These are phyloP conservation scores for Cystobasidium tubakii DNA, from an alignment of 768 basidiomycete genomes.

Conservation along the genomic window DNA sequence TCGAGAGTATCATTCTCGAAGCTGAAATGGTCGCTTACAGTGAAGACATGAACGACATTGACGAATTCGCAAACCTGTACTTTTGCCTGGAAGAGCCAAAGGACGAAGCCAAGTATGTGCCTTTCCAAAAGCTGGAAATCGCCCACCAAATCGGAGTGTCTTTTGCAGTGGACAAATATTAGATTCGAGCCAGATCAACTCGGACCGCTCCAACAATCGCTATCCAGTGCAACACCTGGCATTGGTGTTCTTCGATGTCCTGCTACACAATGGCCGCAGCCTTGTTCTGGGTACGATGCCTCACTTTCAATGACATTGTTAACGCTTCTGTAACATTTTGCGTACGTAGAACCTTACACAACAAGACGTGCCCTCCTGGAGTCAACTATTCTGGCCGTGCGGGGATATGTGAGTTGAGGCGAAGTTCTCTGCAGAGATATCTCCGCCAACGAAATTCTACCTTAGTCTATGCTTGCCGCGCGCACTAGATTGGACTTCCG, in stretches of 20 bases:
- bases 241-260: constrained; percentile 79
- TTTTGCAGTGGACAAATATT: not conserved
- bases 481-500: constrained; percentile 54
- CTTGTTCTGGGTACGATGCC: constrained; percentile 52
- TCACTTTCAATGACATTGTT: not conserved
- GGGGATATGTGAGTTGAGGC: constrained; percentile 55
- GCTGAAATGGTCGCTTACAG: constrained; percentile 87
- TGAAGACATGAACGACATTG: constrained; percentile 57
- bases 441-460: too few species aligned
- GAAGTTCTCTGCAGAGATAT: too few species aligned
- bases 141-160: not conserved
- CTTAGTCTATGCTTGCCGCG: constrained; percentile 55
- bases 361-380: constrained; percentile 63
- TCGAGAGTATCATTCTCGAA: constrained; percentile 56
- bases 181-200: not conserved
- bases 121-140: too few species aligned
- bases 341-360: constrained; percentile 53
- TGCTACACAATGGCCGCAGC: constrained; percentile 62
- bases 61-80: constrained; percentile 56
- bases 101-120: not conserved
- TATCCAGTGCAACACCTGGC: constrained; percentile 55
- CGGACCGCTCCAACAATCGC: not conserved
- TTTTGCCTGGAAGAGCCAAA: constrained; percentile 1
- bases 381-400: constrained; percentile 54
- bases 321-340: not conserved